Evolutionary conservation across 1,284 basidiomycete species (phyloP), one percentile per base, ranked within the genome.

Genomic region (Fomitiporia mediterranea): DNA sequence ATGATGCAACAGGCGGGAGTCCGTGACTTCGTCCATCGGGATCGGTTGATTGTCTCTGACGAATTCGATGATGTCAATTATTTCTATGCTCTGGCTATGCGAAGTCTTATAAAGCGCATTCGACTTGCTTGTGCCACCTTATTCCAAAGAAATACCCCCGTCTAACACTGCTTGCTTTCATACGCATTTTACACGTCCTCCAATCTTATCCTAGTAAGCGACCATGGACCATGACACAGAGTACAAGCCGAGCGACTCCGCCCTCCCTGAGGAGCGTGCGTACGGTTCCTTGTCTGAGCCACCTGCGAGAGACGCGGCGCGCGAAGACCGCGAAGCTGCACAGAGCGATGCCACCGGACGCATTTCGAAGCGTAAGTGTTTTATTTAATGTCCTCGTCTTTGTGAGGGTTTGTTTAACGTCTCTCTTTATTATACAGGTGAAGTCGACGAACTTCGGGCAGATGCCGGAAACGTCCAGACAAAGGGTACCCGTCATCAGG

Each of bases 311-410:
- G 38, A 51, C 19, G n/a, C 37, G 17, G 11, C 49, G 8, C 17
- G 27, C 23, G 48, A 56, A 35, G 48, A 56, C 28, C 48, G 49
- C 9, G 48, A 56, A 35, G 48, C 55, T 17, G 39, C 38, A 19
- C n/a, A 56, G 38, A 56, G 55, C 40, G 55, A 56, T 9, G 27
- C 5, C 6, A 40, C 55, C 9, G 55, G 55, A 1, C 37, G 47
- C 5, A 39, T 56, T n/a, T 44, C 55, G 7, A 40, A 51, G 28
- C 38, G 55, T 51, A 44, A 17, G 55, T 51, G n/a, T n/a, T 3
- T 38, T 34, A 2, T 32, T 25, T 13, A 3, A 11, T 8, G 15
- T 19, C 35, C n/a, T 23, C 8, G 8, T 28, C 48, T 43, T n/a
- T 9, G 27, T 8, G 8, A 15, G 23, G 6, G n/a, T 4, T 27